Conservation (phyloP, 2,329 filamentous ascomycete genomes). For the Immersiporthe knoxdaviesiana region DNA sequence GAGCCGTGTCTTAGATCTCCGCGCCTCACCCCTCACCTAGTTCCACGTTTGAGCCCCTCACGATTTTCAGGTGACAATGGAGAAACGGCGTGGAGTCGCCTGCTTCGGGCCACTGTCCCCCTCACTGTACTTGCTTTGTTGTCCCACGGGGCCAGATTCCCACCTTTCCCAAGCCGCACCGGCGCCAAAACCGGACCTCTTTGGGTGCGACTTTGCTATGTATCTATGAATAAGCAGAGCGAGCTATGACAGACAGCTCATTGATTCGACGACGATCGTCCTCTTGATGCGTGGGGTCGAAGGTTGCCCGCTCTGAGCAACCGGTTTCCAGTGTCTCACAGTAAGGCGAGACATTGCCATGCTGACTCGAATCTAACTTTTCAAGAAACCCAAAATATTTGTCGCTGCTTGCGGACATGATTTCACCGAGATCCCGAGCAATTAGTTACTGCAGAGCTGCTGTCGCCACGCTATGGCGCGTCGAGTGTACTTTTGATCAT, state of each 20-base stretch:
- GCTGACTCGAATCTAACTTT: not conserved
- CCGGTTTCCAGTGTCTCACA: not conserved
- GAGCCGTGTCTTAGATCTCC: not conserved
- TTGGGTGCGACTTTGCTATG: not conserved
- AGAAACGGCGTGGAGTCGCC: conserved; percentile 3
- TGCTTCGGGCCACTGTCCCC: not conserved
- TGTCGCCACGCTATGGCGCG: not conserved
- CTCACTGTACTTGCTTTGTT: not conserved
- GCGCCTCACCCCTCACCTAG: not conserved
- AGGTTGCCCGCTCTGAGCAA: not conserved
- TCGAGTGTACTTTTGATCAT: not conserved
- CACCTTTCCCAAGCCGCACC: not conserved
- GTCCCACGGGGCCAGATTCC: not conserved
- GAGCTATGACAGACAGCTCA: not conserved
- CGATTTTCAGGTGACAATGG: not conserved
- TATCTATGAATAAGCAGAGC: not conserved
- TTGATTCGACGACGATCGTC: not conserved
- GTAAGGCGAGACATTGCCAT: not conserved
- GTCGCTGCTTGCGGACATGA: not conserved
- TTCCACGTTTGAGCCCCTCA: not conserved
- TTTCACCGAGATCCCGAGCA: not conserved
- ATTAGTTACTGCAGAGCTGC: too few species aligned
- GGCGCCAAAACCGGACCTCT: not conserved
- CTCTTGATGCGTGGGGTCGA: not conserved
- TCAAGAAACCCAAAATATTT: not conserved